These are phyloP conservation scores for Populus alba DNA, from an alignment of 345 rosid species.

Conservation along the genomic window DNA sequence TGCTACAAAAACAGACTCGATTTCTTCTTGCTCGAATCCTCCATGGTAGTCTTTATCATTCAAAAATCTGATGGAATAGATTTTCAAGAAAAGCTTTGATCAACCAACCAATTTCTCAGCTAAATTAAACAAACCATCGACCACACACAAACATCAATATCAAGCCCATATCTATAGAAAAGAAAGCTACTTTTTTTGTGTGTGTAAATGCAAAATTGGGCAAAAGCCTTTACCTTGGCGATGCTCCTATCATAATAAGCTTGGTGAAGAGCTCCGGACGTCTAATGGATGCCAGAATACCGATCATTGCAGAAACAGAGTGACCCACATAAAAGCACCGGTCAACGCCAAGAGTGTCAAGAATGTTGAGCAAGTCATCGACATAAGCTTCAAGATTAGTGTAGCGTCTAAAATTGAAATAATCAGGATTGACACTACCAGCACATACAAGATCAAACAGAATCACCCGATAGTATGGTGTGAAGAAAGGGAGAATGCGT, in stretches of 20 bases:
- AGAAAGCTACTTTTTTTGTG: not conserved
- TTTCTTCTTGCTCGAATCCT: conserved; percentile 61
- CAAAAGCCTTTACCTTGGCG: conserved; percentile 48
- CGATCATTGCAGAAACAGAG: conserved; percentile 89
- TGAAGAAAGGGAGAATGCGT: conserved; percentile 62
- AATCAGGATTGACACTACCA: conserved; percentile 78
- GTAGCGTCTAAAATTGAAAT: conserved; percentile 60
- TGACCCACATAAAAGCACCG: conserved; percentile 74
- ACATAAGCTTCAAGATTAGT: conserved; percentile 69
- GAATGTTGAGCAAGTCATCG: conserved; percentile 71
- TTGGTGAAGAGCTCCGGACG: conserved; percentile 80
- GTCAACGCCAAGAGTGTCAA: conserved; percentile 57
- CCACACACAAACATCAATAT: not conserved
- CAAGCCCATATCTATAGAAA: not conserved
- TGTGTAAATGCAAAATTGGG: not conserved
- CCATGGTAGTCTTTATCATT: conserved; percentile 68
- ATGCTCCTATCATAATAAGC: conserved; percentile 72
- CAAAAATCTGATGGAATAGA: conserved; percentile 16
- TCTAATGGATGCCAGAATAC: conserved; percentile 72
- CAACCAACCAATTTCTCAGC: not conserved
- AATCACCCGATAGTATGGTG: conserved; percentile 45
- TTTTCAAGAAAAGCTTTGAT: not conserved
- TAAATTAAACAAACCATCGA: not conserved
- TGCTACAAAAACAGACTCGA: conserved; percentile 64
- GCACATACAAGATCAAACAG: conserved; percentile 86